Conservation (phyloP, 768 basidiomycete species). For the Tulasnella calospora region DNA sequence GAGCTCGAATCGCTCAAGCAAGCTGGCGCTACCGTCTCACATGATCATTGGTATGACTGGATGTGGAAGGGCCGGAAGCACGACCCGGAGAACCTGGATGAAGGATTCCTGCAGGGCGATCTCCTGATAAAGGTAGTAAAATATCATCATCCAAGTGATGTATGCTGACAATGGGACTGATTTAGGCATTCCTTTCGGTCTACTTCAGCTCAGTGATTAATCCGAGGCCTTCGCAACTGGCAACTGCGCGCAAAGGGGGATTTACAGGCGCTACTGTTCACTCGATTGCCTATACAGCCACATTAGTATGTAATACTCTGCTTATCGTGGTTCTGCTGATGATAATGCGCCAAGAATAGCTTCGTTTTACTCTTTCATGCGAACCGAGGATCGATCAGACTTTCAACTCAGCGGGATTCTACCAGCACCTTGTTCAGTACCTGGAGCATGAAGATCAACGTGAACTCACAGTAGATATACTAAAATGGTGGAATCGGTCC, state of each 20-base stretch:
- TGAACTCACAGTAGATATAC: not conserved
- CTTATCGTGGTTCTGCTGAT: not conserved
- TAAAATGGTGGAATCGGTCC: not conserved
- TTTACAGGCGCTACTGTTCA: not conserved
- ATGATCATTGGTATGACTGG: not conserved
- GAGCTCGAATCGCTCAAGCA: not conserved
- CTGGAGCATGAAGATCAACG: not conserved
- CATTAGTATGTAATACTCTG: not conserved
- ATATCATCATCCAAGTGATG: not conserved
- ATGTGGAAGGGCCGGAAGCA: not conserved
- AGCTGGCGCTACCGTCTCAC: not conserved
- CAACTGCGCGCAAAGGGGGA: not conserved
- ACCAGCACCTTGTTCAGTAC: not conserved
- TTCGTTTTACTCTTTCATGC: not conserved
- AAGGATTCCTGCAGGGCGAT: not conserved
- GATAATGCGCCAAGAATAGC: not conserved
- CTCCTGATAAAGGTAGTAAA: not conserved
- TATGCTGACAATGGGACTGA: not conserved
- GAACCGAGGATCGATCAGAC: not conserved
- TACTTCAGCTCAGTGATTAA: not conserved
- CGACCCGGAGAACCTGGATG: not conserved
- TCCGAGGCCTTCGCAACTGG: not conserved
- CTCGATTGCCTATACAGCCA: not conserved
- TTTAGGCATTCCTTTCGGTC: not conserved
- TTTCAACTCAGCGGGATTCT: not conserved